These are phyloP conservation scores for Myxozyma lipomycoides DNA, from an alignment of 805 yeast genomes.

Conservation along the genomic window DNA sequence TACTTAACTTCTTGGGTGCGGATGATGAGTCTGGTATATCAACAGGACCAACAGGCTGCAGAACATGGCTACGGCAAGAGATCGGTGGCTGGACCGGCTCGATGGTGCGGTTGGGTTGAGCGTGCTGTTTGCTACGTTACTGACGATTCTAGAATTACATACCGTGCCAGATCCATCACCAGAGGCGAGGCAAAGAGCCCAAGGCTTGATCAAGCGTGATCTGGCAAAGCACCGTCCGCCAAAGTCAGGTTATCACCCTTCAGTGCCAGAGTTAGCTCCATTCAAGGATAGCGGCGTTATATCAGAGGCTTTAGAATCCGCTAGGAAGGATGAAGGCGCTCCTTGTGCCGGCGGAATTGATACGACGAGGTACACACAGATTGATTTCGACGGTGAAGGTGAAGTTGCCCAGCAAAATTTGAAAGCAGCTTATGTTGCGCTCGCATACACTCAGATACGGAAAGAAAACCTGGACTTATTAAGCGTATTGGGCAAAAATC, in stretches of 20 bases:
- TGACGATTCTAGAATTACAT: conserved; percentile 13
- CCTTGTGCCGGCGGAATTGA: conserved; percentile 29
- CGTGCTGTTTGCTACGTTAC: too few species aligned
- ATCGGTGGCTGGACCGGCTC: conserved; percentile 15
- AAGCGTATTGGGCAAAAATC: conserved; percentile 33
- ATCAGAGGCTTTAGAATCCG: conserved; percentile 10
- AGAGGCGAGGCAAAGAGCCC: conserved; percentile 13
- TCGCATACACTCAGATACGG: conserved; percentile 31
- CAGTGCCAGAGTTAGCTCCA: conserved; percentile 5
- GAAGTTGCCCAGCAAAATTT: conserved; percentile 16
- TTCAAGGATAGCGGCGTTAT: conserved; percentile 4
- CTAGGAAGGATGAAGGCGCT: conserved; percentile 4
- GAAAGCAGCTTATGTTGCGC: conserved; percentile 29
- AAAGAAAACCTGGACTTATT: conserved; percentile 33
- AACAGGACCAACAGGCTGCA: too few species aligned
- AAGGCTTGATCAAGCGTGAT: conserved; percentile 10
- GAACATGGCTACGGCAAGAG: conserved; percentile 9
- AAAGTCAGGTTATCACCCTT: conserved; percentile 10
- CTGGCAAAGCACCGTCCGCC: conserved; percentile 21
- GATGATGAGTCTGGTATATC: too few species aligned
- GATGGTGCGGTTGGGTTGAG: conserved; percentile 22
- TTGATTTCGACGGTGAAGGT: conserved; percentile 25
- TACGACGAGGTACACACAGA: conserved; percentile 28
- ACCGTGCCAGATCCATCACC: conserved; percentile 22
- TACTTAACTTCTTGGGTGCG: too few species aligned